A percentile compares a stretch with the other conserved stretches of the same genome.
Evolutionary conservation across 2,329 filamentous ascomycete genomes (phyloP).

Genomic region (Bipolaris victoriae): DNA sequence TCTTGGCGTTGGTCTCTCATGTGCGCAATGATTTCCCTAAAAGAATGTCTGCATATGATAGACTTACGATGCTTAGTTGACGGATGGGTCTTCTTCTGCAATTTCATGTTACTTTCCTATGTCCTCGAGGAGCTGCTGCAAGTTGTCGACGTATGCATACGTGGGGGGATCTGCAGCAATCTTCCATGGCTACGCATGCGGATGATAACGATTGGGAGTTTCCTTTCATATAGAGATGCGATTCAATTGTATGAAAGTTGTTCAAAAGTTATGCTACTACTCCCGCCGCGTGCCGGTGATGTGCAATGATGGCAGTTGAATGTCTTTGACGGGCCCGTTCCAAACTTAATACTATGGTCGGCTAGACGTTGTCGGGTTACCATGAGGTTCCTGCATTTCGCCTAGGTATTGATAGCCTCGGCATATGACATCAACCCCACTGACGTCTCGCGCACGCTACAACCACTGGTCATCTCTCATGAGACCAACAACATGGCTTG

Average conservation of each 20-base stretch:
- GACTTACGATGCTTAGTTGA: slow-evolving; percentile 43
- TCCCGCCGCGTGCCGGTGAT: not conserved
- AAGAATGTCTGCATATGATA: slow-evolving; percentile 47
- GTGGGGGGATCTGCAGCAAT: slow-evolving; percentile 35
- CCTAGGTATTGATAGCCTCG: slow-evolving; percentile 30
- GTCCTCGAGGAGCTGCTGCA: slow-evolving; percentile 41
- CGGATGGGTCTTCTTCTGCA: slow-evolving; percentile 36
- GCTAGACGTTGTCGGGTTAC: slow-evolving; percentile 6
- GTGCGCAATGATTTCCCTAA: slow-evolving; percentile 49
- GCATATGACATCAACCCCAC: slow-evolving; percentile 33
- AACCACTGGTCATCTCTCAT: slow-evolving; percentile 20
- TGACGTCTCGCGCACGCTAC: slow-evolving; percentile 11
- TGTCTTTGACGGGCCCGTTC: not conserved
- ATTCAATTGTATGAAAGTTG: slow-evolving; percentile 45
- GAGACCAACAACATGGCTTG: slow-evolving; percentile 40
- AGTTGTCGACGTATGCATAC: slow-evolving; percentile 45
- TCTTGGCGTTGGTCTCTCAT: slow-evolving; percentile 52
- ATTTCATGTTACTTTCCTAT: slow-evolving; percentile 45
- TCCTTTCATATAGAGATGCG: slow-evolving; percentile 48
- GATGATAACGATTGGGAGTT: slow-evolving; percentile 49
- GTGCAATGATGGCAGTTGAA: not conserved
- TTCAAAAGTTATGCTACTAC: slow-evolving; percentile 13
- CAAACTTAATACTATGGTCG: not conserved
- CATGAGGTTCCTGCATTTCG: slow-evolving; percentile 12
- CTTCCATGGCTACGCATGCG: slow-evolving; percentile 45